Evolutionary conservation across 2,329 filamentous ascomycete species (phyloP).

Genomic region (Apiospora sp.): DNA sequence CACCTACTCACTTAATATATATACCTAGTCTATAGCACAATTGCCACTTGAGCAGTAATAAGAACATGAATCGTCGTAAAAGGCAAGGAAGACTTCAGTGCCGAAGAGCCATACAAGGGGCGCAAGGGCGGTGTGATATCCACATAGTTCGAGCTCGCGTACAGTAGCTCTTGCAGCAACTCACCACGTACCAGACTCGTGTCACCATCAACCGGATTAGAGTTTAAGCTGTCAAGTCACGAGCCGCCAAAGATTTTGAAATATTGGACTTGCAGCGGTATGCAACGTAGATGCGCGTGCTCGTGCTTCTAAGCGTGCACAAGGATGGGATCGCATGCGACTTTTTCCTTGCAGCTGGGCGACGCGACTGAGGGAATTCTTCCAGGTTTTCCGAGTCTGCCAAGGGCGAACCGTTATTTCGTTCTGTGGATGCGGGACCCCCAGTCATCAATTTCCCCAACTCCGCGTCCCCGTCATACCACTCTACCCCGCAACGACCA

Average conservation of each 20-base stretch:
- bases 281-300: neutral
- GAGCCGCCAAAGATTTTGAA: neutral
- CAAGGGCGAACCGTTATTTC: neutral
- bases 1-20: neutral
- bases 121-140: neutral
- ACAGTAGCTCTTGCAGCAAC: neutral
- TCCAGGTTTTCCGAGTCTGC: neutral
- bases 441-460: slow-evolving; percentile 13
- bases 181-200: neutral
- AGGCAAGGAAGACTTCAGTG: neutral
- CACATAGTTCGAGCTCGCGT: neutral
- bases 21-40: neutral
- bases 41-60: neutral
- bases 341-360: neutral
- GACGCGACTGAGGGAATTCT: neutral
- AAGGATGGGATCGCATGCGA: neutral
- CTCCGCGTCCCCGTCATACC: slow-evolving; percentile 4
- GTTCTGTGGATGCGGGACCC: neutral
- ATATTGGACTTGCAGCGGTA: neutral
- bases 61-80: neutral
- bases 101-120: no score
- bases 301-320: neutral
- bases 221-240: neutral
- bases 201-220: neutral
- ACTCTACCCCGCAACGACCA: slow-evolving; percentile 3